phyloP scores from a whole-genome alignment of 805 yeast species.

The Wickerhamomyces silvicola region DNA sequence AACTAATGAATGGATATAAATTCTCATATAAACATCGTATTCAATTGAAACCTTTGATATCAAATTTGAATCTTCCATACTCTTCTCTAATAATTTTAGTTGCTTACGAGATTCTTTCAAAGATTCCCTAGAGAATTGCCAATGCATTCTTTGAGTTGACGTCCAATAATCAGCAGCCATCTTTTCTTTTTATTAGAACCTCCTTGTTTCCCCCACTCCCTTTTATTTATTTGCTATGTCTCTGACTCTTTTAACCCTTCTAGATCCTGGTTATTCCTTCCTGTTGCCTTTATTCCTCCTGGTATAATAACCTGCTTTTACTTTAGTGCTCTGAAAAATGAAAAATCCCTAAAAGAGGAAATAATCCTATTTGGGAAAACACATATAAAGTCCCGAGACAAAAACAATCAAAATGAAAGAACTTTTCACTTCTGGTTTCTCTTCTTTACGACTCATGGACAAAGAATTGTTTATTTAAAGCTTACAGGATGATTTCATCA shows the following conservation, averaged over 20 bases:
- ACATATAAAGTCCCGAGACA: background rate
- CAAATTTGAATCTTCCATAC: slow-evolving; percentile 34
- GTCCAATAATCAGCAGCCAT: slow-evolving; percentile 86
- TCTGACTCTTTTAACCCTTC: no score
- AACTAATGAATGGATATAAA: slow-evolving; percentile 71
- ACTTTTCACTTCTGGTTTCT: slow-evolving; percentile 1
- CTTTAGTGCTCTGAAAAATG: no score
- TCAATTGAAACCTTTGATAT: slow-evolving; percentile 34
- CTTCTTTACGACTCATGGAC: slow-evolving; percentile 48
- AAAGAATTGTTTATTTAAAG: slow-evolving; percentile 78
- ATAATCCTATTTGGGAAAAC: no score
- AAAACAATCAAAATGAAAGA: background rate
- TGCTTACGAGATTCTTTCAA: slow-evolving; percentile 39
- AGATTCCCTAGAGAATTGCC: slow-evolving; percentile 72
- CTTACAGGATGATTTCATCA: slow-evolving; percentile 42
- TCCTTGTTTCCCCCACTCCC: slow-evolving; percentile 1
- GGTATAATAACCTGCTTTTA: no score
- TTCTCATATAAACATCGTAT: slow-evolving; percentile 53
- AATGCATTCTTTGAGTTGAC: slow-evolving; percentile 70
- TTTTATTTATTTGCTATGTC: no score
- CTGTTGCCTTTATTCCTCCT: no score
- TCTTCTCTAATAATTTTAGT: slow-evolving; percentile 30
- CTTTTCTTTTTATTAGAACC: background rate
- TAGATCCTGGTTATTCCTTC: no score
- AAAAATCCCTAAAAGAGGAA: no score